phyloP scores from a whole-genome alignment of 495 filamentous ascomycete genomes.

The Penicillium steckii region DNA sequence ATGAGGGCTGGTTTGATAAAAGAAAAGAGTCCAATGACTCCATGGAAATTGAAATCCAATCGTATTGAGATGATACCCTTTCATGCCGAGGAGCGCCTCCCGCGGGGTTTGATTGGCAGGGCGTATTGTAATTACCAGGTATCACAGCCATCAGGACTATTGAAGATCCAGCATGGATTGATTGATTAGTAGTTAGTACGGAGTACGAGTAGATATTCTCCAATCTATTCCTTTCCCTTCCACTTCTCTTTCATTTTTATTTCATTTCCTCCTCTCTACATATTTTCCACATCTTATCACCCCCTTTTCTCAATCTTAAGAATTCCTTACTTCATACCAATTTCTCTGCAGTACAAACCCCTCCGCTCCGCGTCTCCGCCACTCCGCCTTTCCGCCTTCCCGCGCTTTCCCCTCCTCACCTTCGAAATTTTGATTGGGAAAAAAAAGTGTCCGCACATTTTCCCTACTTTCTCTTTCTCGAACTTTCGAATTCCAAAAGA shows the following conservation, averaged over 20 bases:
- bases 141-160: no score
- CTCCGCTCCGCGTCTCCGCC: slow-evolving; percentile 13
- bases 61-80: not conserved
- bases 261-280: no score
- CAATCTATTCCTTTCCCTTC: slow-evolving; percentile 1
- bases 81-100: no score
- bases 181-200: no score
- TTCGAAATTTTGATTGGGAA: not conserved
- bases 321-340: no score
- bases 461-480: not conserved
- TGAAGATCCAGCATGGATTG: no score
- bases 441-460: slow-evolving; percentile 12
- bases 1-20: slow-evolving; percentile 1
- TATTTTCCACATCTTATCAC: no score
- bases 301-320: no score
- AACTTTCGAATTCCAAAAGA: slow-evolving; percentile 2
- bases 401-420: slow-evolving; percentile 3
- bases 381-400: slow-evolving; percentile 12
- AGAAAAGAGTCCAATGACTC: not conserved
- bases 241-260: not conserved
- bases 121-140: no score
- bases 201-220: not conserved
- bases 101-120: not conserved
- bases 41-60: not conserved
- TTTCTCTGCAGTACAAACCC: no score